phyloP scores from a whole-genome alignment of 352 stramenopile species.

The Phytopythium kandeliae region DNA sequence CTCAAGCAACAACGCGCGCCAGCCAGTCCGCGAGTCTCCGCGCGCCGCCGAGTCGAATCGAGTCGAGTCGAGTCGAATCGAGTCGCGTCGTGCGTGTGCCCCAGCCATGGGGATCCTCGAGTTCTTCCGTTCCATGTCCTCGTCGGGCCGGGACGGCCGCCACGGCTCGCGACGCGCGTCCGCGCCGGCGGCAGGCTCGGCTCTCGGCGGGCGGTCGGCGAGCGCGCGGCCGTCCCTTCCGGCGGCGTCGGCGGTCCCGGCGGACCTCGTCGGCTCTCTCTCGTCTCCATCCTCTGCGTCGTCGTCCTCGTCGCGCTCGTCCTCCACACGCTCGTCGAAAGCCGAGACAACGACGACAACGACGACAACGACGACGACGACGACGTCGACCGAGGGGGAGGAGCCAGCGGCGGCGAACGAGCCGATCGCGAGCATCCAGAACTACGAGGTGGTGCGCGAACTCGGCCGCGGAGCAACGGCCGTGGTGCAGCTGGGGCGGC shows the following conservation, averaged over 20 bases:
- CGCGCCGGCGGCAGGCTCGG: slow-evolving; percentile 8
- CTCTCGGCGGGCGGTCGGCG: neutral
- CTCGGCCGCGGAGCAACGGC: slow-evolving; percentile 75
- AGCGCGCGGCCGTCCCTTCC: neutral
- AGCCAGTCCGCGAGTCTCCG: slow-evolving; percentile 14
- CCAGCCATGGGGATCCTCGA: slow-evolving; percentile 73
- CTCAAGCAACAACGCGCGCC: no score
- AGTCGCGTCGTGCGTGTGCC: no score
- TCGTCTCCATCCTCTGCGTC: slow-evolving; percentile 51
- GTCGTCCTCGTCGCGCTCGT: slow-evolving; percentile 14
- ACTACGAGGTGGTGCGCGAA: slow-evolving; percentile 79
- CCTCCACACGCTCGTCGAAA: no score
- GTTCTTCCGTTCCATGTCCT: slow-evolving; percentile 67
- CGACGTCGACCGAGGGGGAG: slow-evolving; percentile 27
- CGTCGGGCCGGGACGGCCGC: slow-evolving; percentile 23
- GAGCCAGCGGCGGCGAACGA: slow-evolving; percentile 9
- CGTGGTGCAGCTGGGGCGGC: slow-evolving; percentile 69
- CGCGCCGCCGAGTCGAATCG: no score
- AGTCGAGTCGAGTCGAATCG: no score
- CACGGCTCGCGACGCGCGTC: slow-evolving; percentile 19
- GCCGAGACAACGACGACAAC: no score
- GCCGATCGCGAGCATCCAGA: slow-evolving; percentile 35
- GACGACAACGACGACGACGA: neutral
- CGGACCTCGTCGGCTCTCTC: neutral
- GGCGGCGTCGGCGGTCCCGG: neutral